Evolutionary conservation across 495 filamentous ascomycete genomes (phyloP), one percentile per base, ranked within the genome.

Genomic region (Podospora pseudocomata): DNA sequence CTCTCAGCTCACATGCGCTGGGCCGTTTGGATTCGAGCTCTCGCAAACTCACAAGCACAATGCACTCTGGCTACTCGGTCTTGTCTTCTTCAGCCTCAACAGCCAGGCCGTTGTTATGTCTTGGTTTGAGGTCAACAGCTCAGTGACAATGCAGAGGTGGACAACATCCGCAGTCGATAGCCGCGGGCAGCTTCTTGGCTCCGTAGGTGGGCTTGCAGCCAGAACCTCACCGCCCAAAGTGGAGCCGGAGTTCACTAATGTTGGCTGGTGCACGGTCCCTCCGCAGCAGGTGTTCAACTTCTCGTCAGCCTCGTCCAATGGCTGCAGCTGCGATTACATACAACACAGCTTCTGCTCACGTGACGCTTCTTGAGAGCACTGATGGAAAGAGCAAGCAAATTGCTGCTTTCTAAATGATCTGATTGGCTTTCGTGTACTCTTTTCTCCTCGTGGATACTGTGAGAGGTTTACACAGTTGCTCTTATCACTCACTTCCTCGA

Each of bases 221-320:
- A 58, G 23, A 58, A 26, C n/a, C n/a, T 58, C 55, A 58, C 55
- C 55, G 55, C 55, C 23, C 55, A 58, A 58, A 58, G 55, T 58
- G 55, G 55, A 58, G n/a, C 55, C 39, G 39, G 39, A 9, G 6
- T 18, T 49, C 39, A 49, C 30, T 32, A 49, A 49, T 3, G 23
- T 23, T 23, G 3, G 39, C 15, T 49, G 2, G 39, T 49, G 39
- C 39, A 49, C 39, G 15, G 39, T 11, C 39, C 39, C 7, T 49
- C 13, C 23, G 23, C 23, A 23, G 39, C 39, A 49, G 39, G 13
- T 11, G 9, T 49, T 11, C 39, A 49, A 13, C 13, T 6, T 49
- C 39, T 49, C 2, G 39, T 49, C 39, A 49, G 39, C 39, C 39
- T 49, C 39, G 39, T 3, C 39, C 39, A 49, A 49, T 49, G 30